Percentiles rank a stretch among this genome's conserved stretches.
These are phyloP conservation scores for Botryosphaeria dothidea DNA, from an alignment of 2,329 filamentous ascomycete genomes.

Conservation along the genomic window DNA sequence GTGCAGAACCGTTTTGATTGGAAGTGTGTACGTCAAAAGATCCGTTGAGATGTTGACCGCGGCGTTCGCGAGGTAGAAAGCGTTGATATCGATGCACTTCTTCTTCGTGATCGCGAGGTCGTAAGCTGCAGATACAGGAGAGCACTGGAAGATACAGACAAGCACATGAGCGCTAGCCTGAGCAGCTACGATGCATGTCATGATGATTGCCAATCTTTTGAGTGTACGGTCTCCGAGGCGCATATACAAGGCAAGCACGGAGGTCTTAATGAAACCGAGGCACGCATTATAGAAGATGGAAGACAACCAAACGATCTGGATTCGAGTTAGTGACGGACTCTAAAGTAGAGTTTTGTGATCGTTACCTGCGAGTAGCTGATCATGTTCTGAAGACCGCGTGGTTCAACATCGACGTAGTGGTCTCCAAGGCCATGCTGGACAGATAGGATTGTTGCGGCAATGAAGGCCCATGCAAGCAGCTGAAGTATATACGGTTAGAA, in stretches of 20 bases:
- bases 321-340: not conserved
- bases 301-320: slow-evolving; percentile 44
- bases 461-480: slow-evolving; percentile 39
- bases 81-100: slow-evolving; percentile 28
- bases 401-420: slow-evolving; percentile 29
- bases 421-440: slow-evolving; percentile 21
- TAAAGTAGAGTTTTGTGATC: not conserved
- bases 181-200: slow-evolving; percentile 43
- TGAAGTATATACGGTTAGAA: slow-evolving; percentile 18
- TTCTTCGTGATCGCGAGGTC: slow-evolving; percentile 23
- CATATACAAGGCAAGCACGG: slow-evolving; percentile 47
- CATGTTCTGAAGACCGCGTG: slow-evolving; percentile 25
- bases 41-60: slow-evolving; percentile 27
- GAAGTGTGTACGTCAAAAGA: slow-evolving; percentile 27
- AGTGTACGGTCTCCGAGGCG: slow-evolving; percentile 44
- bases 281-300: slow-evolving; percentile 51
- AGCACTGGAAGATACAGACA: slow-evolving; percentile 27
- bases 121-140: slow-evolving; percentile 27
- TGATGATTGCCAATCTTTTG: slow-evolving; percentile 37
- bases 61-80: slow-evolving; percentile 30
- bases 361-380: slow-evolving; percentile 28
- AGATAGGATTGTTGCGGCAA: slow-evolving; percentile 37
- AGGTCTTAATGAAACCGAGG: slow-evolving; percentile 50
- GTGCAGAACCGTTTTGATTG: slow-evolving; percentile 26
- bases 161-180: slow-evolving; percentile 28